Evolutionary conservation across 768 basidiomycete genomes (phyloP).

Genomic region (Rhodotorula toruloides): DNA sequence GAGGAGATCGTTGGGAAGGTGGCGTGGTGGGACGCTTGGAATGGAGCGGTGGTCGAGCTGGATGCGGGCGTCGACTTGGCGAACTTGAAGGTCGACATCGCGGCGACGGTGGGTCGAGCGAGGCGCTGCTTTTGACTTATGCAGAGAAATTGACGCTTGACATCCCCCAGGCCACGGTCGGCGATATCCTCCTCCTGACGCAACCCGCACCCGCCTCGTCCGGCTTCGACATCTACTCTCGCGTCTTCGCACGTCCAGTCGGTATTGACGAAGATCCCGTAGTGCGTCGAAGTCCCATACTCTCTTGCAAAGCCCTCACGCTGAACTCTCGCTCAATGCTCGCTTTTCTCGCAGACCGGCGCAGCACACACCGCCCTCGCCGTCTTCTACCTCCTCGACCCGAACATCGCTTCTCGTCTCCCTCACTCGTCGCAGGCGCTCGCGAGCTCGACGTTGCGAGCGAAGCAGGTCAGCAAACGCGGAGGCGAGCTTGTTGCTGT

Average conservation of each 20-base stretch:
- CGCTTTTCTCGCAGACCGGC: slow-evolving; percentile 34
- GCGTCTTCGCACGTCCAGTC: slow-evolving; percentile 43
- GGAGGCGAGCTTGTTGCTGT: slow-evolving; percentile 20
- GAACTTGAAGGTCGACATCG: background rate
- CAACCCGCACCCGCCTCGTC: slow-evolving; percentile 21
- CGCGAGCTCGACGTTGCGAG: background rate
- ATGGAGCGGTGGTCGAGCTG: slow-evolving; percentile 24
- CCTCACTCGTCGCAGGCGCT: too few species aligned
- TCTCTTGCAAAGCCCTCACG: too few species aligned
- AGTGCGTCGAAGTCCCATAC: background rate
- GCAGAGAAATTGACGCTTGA: too few species aligned
- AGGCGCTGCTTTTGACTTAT: too few species aligned
- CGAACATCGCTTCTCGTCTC: background rate
- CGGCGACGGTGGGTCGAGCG: slow-evolving; percentile 1
- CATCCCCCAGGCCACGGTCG: background rate
- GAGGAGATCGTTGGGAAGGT: slow-evolving; percentile 18
- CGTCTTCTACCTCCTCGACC: slow-evolving; percentile 42
- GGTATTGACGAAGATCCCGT: slow-evolving; percentile 46
- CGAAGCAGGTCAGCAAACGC: slow-evolving; percentile 9
- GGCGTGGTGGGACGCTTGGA: slow-evolving; percentile 20
- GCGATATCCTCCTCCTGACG: slow-evolving; percentile 36
- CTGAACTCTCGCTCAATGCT: background rate
- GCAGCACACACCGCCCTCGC: slow-evolving; percentile 44
- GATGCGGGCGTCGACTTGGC: background rate
- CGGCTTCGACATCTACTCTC: slow-evolving; percentile 42